Base-by-base conservation (phyloP, 179 eudicot species). In the Heliamphora pulchella region DNA sequence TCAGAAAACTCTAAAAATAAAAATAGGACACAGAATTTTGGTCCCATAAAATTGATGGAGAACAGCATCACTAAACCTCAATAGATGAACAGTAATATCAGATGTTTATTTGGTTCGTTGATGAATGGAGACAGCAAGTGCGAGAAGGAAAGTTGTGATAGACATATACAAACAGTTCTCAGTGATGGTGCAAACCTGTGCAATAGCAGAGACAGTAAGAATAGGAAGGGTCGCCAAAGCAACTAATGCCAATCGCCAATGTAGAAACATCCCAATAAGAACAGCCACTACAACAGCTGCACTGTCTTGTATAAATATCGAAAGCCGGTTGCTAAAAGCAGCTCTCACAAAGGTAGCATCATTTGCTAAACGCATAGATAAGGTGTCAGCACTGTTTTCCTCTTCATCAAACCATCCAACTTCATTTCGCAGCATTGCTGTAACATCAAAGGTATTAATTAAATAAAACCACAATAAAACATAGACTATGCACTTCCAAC, bases 321-420 rank as follows among this genome's bases (percentile, higher is more conserved):
- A 96, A 75, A 96, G 96, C 7, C 99, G 94, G 81, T 96, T 96
- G 89, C 99, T 96, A 90, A 96, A 96, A 82, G 99, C 98, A 86
- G 99, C 99, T 87, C 99, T 93, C 63, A 96, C 99, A 90, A 96
- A 96, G 64, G 99, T 96, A n/a, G 99, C 99, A 88, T 96, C 99
- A 87, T 96, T 96, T 77, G 99, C 99, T 85, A 96, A 88, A 64
- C 98, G 98, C 99, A 96, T 96, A 47, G 99, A 96, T 69, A 96
- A 88, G 78, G 91, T 94, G 85, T 96, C 99, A 61, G 97, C 96
- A 88, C 97, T 96, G 82, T 94, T 96, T 71, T 92, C 98, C 86
- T 96, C 99, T 51, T 90, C 98, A 84, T 96, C 99, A 87, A 96
- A 96, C 99, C 99, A 96, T 76, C 99, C 99, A 81, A 91, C 94